A percentile compares a stretch with the other conserved stretches of the same genome.
These are phyloP conservation scores for Nitzschia sp. DNA, from an alignment of 108 stramenopile genomes.

Conservation along the genomic window DNA sequence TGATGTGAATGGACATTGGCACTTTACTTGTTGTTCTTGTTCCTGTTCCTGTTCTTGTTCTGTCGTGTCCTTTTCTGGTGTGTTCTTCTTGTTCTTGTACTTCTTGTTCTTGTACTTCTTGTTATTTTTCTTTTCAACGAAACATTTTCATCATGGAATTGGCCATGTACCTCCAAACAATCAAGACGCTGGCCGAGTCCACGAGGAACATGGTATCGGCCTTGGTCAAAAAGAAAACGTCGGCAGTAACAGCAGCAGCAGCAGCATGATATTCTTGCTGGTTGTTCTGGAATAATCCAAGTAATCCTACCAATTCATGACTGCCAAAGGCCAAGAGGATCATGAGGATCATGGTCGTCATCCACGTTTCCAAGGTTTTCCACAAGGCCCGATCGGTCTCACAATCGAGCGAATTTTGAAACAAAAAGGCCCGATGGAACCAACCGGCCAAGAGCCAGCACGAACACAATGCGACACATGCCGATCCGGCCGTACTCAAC, in stretches of 20 bases:
- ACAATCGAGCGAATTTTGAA: slow-evolving; percentile 68
- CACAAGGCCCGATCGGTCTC: slow-evolving; percentile 40
- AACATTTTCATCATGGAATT: slow-evolving; percentile 46
- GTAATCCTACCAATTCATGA: slow-evolving; percentile 15
- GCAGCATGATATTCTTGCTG: neutral
- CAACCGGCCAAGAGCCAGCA: slow-evolving; percentile 72
- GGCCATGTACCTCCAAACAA: slow-evolving; percentile 74
- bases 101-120: too few relatives aligned
- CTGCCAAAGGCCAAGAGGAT: slow-evolving; percentile 37
- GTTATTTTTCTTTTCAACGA: slow-evolving; percentile 1
- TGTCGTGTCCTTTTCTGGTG: too few relatives aligned
- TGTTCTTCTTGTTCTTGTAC: too few relatives aligned
- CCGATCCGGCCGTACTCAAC: slow-evolving; percentile 49
- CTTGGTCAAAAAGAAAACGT: slow-evolving; percentile 45
- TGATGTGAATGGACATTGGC: too few relatives aligned
- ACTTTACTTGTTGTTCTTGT: too few relatives aligned
- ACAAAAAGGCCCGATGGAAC: slow-evolving; percentile 57
- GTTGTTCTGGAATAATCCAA: neutral
- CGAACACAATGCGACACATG: slow-evolving; percentile 58
- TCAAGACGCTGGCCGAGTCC: slow-evolving; percentile 64
- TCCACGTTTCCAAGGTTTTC: slow-evolving; percentile 70
- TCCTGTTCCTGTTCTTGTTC: too few relatives aligned
- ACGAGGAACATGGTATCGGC: slow-evolving; percentile 75
- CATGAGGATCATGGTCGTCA: slow-evolving; percentile 47
- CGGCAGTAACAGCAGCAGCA: slow-evolving; percentile 11